These are phyloP conservation scores for Curvularia hawaiiensis DNA, from an alignment of 2,329 filamentous ascomycete genomes.

Conservation along the genomic window DNA sequence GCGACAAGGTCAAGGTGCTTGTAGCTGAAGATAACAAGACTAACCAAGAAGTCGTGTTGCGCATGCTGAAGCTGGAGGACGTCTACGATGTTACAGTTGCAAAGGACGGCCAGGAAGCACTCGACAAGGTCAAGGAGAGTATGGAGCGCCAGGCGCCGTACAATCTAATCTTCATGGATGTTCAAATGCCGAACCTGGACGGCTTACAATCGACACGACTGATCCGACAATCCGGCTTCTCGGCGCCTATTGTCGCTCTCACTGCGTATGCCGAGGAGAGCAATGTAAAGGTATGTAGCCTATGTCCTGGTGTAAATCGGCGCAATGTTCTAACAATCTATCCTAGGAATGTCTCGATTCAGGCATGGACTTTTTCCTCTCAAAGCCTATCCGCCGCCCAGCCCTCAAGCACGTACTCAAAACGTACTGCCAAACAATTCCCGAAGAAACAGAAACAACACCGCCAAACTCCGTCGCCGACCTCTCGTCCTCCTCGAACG, in stretches of 20 bases:
- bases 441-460: slow-evolving; percentile 55
- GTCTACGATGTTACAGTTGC: slow-evolving; percentile 89
- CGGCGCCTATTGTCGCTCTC: slow-evolving; percentile 84
- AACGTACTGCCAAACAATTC: slow-evolving; percentile 79
- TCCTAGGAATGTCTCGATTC: slow-evolving; percentile 68
- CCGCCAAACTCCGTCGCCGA: slow-evolving; percentile 13
- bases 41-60: slow-evolving; percentile 56
- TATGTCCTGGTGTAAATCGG: not conserved
- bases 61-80: slow-evolving; percentile 75
- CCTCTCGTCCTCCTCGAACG: slow-evolving; percentile 13
- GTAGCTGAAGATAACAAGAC: slow-evolving; percentile 80
- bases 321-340: slow-evolving; percentile 14
- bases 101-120: slow-evolving; percentile 76
- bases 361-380: slow-evolving; percentile 90
- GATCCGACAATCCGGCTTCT: slow-evolving; percentile 86
- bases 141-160: slow-evolving; percentile 77
- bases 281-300: slow-evolving; percentile 75
- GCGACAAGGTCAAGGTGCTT: slow-evolving; percentile 74
- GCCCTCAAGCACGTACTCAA: slow-evolving; percentile 85
- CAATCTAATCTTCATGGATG: slow-evolving; percentile 94
- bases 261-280: slow-evolving; percentile 91
- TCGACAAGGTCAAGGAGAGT: slow-evolving; percentile 80
- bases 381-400: slow-evolving; percentile 76
- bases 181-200: slow-evolving; percentile 92
- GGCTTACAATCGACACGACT: slow-evolving; percentile 84